Evolutionary conservation across 768 basidiomycete genomes (phyloP), one percentile per base, ranked within the genome.

Genomic region (Leccinum subgranulosum): DNA sequence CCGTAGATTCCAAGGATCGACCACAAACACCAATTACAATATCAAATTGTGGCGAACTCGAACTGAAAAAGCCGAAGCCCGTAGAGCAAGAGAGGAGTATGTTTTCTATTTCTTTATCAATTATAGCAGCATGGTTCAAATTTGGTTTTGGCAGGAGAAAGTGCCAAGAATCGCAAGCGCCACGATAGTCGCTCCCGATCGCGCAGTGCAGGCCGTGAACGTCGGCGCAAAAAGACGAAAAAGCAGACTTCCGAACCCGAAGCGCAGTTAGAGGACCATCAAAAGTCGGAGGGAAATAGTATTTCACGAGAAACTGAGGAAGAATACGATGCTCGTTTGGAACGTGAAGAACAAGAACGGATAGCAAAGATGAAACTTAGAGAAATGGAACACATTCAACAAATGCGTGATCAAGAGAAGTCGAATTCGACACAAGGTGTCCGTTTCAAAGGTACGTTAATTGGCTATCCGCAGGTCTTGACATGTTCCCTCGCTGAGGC

Each of bases 41-140:
- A 60, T 73, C 79, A 3, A 90, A 86, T 68, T 92, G 90, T 54
- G 94, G 94, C 11, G 94, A 96, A 68, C 84, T 96, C 36, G 88
- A 92, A 69, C 79, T 92, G 11, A 81, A 81, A 55, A 81, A 60
- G 25, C 34, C 53, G 29, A 61, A 59, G 45, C 51, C 54, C 7
- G 28, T 19, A 2, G 58, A 67, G 2, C 60, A 53, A 46, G 41
- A 39, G 1, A 60, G 60, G 51, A 56, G 70, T 72, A 49, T 21
- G 59, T 39, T 23, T 15, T 0, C 12, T 19, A 15, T 46, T 54
- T 52, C 19, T 34, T 34, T 31, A 34, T 9, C 6, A 4, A n/a
- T 21, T 12, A 27, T 23, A 29, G 17, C 31, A 6, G 17, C 31
- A 6, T 47, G 14, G 23, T 10, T 11, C 41, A 19, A 56, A 39